These are phyloP conservation scores for sunflower (Helianthus annuus) DNA, from an alignment of 129 eudicot genomes.

Conservation along the genomic window HanXRQr2.0-SUNRISE NC_035445.2:114420761-114421260, in stretches of 20 bases:
- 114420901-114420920: constrained; percentile 11
- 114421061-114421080: constrained; percentile 69
- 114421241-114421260: no score
- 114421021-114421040: constrained; percentile 49
- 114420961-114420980: constrained; percentile 18
- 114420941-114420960: constrained; percentile 23
- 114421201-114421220: constrained; percentile 43
- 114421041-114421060: constrained; percentile 63
- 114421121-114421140: background rate
- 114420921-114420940: background rate
- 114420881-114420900: no score
- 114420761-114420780: no score
- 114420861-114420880: no score
- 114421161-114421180: background rate
- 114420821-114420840: no score
- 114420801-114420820: no score
- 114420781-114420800: no score
- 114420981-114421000: constrained; percentile 28
- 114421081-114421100: constrained; percentile 54
- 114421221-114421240: constrained; percentile 56
- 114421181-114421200: constrained; percentile 55
- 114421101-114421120: constrained; percentile 27
- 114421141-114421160: background rate
- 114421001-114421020: constrained; percentile 13
- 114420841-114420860: no score